phyloP scores from a whole-genome alignment of 2,329 filamentous ascomycete species.

The Ophiobolus disseminans region DNA sequence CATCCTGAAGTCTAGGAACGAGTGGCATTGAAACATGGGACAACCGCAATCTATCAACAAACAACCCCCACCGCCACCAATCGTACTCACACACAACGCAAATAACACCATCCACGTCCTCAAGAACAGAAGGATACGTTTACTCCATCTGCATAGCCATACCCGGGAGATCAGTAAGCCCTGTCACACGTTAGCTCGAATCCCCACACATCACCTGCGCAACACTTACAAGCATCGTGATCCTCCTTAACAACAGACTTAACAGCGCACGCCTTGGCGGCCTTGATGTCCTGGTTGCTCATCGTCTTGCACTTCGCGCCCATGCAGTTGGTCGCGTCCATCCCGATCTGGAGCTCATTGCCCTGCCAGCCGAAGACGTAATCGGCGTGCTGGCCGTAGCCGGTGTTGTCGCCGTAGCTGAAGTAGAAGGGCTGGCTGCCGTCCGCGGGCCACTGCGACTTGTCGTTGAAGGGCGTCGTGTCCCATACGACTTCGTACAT shows the following conservation, averaged over 20 bases:
- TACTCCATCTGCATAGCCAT: too few relatives aligned
- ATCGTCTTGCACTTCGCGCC: conserved; percentile 35
- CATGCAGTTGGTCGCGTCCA: conserved; percentile 38
- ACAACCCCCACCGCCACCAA: too few relatives aligned
- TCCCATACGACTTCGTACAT: conserved; percentile 48
- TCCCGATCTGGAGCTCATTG: conserved; percentile 31
- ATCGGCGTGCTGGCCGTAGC: conserved; percentile 32
- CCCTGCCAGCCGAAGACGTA: conserved; percentile 39
- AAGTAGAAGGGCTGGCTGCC: conserved; percentile 34
- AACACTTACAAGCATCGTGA: conserved; percentile 34
- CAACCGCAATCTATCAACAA: too few relatives aligned
- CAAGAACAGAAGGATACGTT: too few relatives aligned
- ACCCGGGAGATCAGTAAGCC: too few relatives aligned
- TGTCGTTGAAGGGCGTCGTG: conserved; percentile 43
- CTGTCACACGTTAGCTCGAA: too few relatives aligned
- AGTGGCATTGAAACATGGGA: too few relatives aligned
- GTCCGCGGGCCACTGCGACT: conserved; percentile 28
- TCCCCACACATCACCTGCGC: too few relatives aligned
- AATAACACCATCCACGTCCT: too few relatives aligned
- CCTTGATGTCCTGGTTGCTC: conserved; percentile 32
- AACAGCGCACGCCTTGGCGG: conserved; percentile 31
- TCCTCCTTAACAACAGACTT: conserved; percentile 34
- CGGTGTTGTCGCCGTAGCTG: conserved; percentile 34
- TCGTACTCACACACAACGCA: too few relatives aligned
- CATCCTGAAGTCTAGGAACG: too few relatives aligned